phyloP scores from a whole-genome alignment of 2,329 filamentous ascomycete genomes.

The Clarireedia sp. region DNA sequence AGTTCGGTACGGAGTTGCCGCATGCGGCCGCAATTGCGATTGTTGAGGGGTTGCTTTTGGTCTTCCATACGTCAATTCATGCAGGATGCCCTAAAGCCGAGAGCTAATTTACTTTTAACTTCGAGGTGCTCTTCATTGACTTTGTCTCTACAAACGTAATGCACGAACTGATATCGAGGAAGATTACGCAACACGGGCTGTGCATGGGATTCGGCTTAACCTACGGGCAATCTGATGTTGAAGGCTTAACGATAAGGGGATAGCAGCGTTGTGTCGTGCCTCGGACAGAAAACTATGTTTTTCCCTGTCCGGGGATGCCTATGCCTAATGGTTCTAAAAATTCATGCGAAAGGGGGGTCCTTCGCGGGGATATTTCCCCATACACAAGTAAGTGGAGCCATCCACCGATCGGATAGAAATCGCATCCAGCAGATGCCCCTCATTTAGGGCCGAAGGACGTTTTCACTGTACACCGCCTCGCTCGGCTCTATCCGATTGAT shows the following conservation, averaged over 20 bases:
- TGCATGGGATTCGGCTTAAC: no score
- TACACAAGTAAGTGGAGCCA: neutral
- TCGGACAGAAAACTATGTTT: neutral
- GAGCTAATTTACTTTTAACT: neutral
- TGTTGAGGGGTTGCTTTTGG: neutral
- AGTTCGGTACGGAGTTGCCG: neutral
- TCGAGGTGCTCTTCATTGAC: neutral
- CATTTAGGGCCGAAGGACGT: constrained; percentile 5
- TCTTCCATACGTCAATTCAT: neutral
- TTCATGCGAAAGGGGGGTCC: neutral
- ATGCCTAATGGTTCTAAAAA: no score
- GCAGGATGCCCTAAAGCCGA: neutral
- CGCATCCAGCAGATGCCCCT: neutral
- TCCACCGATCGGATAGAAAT: neutral
- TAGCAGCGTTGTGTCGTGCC: no score
- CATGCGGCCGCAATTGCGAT: constrained; percentile 1
- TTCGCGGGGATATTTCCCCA: constrained; percentile 4
- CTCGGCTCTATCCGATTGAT: neutral
- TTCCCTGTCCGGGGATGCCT: neutral
- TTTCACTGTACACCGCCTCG: neutral
- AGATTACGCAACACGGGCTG: neutral
- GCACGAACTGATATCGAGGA: neutral
- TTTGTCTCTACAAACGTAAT: neutral
- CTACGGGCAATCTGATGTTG: no score
- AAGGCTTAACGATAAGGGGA: no score